Base-by-base conservation (phyloP, 2,329 filamentous ascomycete species). In the Simplicillium aogashimaense region DNA sequence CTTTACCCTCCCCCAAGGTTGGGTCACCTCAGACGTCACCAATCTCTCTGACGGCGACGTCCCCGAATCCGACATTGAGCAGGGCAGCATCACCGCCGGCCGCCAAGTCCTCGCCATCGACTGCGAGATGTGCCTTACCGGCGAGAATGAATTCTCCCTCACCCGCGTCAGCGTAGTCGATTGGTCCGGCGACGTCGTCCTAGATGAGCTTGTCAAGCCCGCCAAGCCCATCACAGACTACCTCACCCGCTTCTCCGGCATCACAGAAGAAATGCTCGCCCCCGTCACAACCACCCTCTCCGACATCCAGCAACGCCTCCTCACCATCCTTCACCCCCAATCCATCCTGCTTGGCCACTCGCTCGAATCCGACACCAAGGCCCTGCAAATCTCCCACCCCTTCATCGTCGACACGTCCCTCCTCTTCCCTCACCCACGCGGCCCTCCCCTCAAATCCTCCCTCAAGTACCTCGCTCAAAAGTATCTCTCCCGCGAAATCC, bases 91-190 rank as follows among this genome's bases (percentile, higher is more conserved):
- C 43, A 94, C 87, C 1, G 86, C 78, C 25, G 92, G 89, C 29
- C 78, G 87, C 46, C 74, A 82, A 30, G 67, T 95, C 10, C 67
- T 94, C 37, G 83, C 87, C 2, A 69, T 98, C 40, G 92, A 98
- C 58, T 98, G 92, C 62, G 92, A 98, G 62, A 98, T 98, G 92
- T 95, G 89, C 58, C 81, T 87, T 64, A 94, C 88, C 3, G 84
- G 81, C 44, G 78, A 83, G 45, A 79, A 79, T 36, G 76, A 86
- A 48, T 86, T 83, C 47, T 86, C 89, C 29, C 77, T 98, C 34
- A 94, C 92, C 2, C 80, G 92, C 42, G 83, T 97, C 56, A 95
- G 88, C 56, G 61, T 97, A 31, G 68, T 98, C 7, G 69, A 79
- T 44, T 98, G 92, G 90, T 78, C 88, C 50, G 89, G 89, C 37